phyloP scores from a whole-genome alignment of 129 eudicot species.

The Flaveria robusta region DNA sequence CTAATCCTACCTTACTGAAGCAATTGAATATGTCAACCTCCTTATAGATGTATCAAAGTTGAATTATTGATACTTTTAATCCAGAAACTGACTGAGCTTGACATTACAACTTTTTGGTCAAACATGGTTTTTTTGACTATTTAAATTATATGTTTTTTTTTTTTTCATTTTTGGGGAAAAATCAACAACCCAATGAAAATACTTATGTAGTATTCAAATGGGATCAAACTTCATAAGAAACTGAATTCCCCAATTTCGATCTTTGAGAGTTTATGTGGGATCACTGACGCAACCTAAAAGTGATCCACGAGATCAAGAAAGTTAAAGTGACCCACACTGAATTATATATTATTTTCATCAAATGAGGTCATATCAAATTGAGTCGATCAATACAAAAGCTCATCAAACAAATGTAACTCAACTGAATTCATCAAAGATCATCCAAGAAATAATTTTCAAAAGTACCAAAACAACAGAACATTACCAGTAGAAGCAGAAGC shows the following conservation, averaged over 20 bases:
- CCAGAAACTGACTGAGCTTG: background rate
- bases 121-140: background rate
- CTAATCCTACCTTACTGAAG: background rate
- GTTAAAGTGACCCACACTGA: conserved; percentile 18
- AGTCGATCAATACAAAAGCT: conserved; percentile 20
- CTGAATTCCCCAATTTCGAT: background rate
- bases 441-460: conserved; percentile 10
- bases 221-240: conserved; percentile 4
- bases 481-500: background rate
- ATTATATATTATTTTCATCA: background rate
- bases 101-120: conserved; percentile 10
- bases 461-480: background rate
- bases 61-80: background rate
- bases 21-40: background rate
- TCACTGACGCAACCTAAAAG: conserved; percentile 32
- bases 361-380: conserved; percentile 9
- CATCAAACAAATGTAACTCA: conserved; percentile 24
- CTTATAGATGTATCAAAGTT: background rate
- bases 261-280: background rate
- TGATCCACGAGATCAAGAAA: conserved; percentile 5
- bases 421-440: conserved; percentile 19
- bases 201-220: conserved; percentile 3
- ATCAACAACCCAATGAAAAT: conserved; percentile 1
- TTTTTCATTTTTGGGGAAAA: background rate
- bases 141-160: background rate